phyloP scores from a whole-genome alignment of 257 asterid species.

The Eucommia ulmoides region DNA sequence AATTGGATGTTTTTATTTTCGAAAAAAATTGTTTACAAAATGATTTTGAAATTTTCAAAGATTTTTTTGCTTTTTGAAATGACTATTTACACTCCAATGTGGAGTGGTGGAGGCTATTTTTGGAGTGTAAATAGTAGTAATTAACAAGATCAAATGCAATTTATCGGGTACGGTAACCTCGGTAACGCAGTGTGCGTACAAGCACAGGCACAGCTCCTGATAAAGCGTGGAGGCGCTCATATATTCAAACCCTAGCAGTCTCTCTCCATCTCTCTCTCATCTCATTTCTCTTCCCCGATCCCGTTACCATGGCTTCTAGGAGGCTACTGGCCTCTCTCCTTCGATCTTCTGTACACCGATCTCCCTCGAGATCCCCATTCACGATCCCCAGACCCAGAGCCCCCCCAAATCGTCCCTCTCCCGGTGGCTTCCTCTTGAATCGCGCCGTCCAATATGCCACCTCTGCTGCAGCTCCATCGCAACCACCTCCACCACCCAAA shows the following conservation, averaged over 20 bases:
- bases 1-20: no score
- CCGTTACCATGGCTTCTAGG: constrained; percentile 7
- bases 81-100: no score
- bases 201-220: no score
- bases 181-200: no score
- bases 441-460: constrained; percentile 9
- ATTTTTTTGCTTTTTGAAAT: no score
- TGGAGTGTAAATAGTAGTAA: no score
- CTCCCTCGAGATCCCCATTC: constrained; percentile 2
- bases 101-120: no score
- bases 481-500: neutral
- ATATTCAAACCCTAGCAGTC: neutral
- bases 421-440: constrained; percentile 7
- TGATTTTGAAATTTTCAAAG: no score
- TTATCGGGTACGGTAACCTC: no score
- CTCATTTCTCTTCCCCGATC: neutral
- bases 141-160: no score
- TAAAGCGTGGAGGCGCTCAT: no score
- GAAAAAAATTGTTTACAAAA: no score
- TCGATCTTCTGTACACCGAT: constrained; percentile 2
- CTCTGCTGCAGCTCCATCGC: neutral
- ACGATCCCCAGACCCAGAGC: neutral
- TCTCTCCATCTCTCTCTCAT: neutral
- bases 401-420: constrained; percentile 1
- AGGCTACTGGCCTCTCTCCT: constrained; percentile 10